phyloP scores from a whole-genome alignment of 768 basidiomycete genomes.

The Russula sp. region DNA sequence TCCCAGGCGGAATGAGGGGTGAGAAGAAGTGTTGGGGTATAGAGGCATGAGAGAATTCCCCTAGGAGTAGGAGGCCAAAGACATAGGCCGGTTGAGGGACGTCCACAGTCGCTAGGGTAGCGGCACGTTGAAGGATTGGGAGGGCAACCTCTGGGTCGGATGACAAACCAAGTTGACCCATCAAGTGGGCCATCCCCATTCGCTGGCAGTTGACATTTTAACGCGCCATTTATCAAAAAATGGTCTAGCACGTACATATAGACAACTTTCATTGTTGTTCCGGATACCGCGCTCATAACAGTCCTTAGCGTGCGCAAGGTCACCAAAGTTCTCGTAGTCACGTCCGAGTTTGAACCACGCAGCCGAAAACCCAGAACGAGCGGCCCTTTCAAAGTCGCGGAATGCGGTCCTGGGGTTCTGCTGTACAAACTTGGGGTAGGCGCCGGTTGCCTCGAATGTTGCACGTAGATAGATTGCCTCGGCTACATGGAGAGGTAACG shows the following conservation, averaged over 20 bases:
- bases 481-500: conserved; percentile 42
- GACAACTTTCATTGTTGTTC: conserved; percentile 67
- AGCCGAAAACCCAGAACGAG: conserved; percentile 64
- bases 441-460: conserved; percentile 64
- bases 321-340: conserved; percentile 87
- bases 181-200: conserved; percentile 86
- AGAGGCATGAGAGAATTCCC: conserved; percentile 68
- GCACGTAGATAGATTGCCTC: conserved; percentile 77
- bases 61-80: conserved; percentile 79
- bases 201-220: conserved; percentile 43
- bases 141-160: conserved; percentile 52
- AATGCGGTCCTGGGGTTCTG: conserved; percentile 78
- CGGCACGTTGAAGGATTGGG: conserved; percentile 70
- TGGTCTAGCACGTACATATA: conserved; percentile 45
- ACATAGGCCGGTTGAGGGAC: conserved; percentile 86
- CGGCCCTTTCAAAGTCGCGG: conserved; percentile 82
- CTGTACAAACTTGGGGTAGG: conserved; percentile 56
- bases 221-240: conserved; percentile 15
- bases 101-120: conserved; percentile 64
- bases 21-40: conserved; percentile 47
- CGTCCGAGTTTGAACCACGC: conserved; percentile 91
- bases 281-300: conserved; percentile 84
- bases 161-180: conserved; percentile 75
- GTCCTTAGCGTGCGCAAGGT: conserved; percentile 64
- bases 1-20: conserved; percentile 48